Conservation (phyloP, 345 rosid genomes). For the Syzygium grande region DNA sequence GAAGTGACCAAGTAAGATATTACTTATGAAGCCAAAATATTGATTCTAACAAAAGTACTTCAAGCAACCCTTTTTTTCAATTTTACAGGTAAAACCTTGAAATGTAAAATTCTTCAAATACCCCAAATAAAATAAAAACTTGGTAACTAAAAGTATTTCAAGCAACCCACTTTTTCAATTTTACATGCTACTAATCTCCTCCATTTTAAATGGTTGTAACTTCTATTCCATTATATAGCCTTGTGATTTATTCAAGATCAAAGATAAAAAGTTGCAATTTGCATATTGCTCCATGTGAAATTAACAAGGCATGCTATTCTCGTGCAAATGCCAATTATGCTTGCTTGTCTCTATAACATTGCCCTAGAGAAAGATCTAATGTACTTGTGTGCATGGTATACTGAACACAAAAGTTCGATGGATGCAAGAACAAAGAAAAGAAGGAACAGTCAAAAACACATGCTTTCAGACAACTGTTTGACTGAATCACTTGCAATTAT, state of each 20-base stretch:
- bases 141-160: not conserved
- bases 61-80: not conserved
- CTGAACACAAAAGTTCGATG: too few relatives aligned
- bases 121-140: not conserved
- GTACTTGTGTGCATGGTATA: too few relatives aligned
- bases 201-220: not conserved
- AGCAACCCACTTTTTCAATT: not conserved
- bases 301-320: too few relatives aligned
- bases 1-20: not conserved
- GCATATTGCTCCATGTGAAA: not conserved
- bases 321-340: too few relatives aligned
- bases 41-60: not conserved
- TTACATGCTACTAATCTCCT: not conserved
- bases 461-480: too few relatives aligned
- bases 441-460: too few relatives aligned
- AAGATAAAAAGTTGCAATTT: too few relatives aligned
- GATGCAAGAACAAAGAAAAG: too few relatives aligned
- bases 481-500: too few relatives aligned
- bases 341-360: too few relatives aligned
- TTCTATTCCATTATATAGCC: not conserved
- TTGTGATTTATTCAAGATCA: too few relatives aligned
- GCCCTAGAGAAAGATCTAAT: too few relatives aligned
- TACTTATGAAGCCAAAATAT: not conserved
- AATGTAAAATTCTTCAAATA: not conserved
- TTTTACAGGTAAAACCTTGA: not conserved